Conservation (phyloP, 805 yeast genomes). For the Helenozyma rhizophorensis region DNA sequence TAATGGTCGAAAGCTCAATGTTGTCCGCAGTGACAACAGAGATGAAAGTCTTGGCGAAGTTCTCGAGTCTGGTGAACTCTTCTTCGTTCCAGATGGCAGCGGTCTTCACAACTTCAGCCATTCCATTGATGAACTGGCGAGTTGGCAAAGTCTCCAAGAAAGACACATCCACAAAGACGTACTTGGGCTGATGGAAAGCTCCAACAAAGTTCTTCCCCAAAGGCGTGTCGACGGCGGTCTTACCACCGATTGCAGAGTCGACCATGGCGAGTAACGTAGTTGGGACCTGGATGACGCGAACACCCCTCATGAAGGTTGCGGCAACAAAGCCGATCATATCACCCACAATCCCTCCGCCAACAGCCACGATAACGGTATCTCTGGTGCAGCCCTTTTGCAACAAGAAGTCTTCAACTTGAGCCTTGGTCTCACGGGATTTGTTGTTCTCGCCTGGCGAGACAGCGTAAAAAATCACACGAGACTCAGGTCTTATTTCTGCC, state of each 20-base stretch:
- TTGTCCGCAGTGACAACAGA: conserved; percentile 47
- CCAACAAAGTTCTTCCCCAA: conserved; percentile 94
- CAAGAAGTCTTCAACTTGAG: conserved; percentile 86
- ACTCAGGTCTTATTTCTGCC: conserved; percentile 35
- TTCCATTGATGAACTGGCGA: conserved; percentile 94
- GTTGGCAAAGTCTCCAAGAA: conserved; percentile 86
- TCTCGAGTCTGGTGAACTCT: conserved; percentile 83
- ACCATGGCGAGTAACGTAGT: conserved; percentile 95
- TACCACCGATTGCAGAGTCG: conserved; percentile 96
- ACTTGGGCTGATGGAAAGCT: conserved; percentile 94
- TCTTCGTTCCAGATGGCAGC: conserved; percentile 96
- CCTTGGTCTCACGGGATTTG: conserved; percentile 86
- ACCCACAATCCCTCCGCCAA: conserved; percentile 98
- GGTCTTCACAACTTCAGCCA: conserved; percentile 97
- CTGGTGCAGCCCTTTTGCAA: conserved; percentile 85
- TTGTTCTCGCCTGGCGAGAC: conserved; percentile 93
- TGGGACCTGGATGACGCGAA: conserved; percentile 88
- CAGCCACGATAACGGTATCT: conserved; percentile 89
- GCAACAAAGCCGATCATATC: conserved; percentile 99
- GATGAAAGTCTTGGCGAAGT: conserved; percentile 65
- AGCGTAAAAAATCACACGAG: conserved; percentile 67
- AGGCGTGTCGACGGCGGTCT: conserved; percentile 97
- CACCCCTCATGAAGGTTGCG: conserved; percentile 99
- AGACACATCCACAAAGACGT: conserved; percentile 81
- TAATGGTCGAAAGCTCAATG: conserved; percentile 59